Base-by-base conservation (phyloP, 345 rosid genomes). In the Eutrema yunnanense region DNA sequence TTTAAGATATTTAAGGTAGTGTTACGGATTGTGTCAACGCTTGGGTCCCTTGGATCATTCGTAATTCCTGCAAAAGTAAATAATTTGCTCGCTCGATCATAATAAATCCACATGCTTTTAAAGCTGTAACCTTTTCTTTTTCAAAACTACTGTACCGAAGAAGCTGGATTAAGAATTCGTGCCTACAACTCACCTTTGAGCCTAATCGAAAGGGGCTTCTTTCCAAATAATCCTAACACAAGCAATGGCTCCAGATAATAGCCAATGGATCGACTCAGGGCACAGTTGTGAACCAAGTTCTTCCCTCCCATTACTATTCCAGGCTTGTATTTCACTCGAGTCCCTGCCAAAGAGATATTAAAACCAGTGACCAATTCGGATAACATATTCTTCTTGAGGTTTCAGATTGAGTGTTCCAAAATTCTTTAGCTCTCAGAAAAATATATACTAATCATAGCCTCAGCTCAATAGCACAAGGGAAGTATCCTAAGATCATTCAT, bases 291-390 rank as follows among this genome's bases (percentile, higher is more conserved):
- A 63, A 83, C 86, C 65, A 84, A 74, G 55, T 85, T 76, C 71
- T 79, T 92, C 67, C 99, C 98, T 40, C 98, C 98, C 83, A 87
- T 80, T 57, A 92, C 78, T 32, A 75, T 82, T 72, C 99, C 99
- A 19, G 98, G 96, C 78, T 88, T 88, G 82, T 88, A 92, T 76
- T 79, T 84, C 36, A 92, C 62, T 57, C 67, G 78, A 3, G 89
- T 87, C 5, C 93, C 98, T 88, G 83, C 71, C 61, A 72, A n/a
- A 30, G 7, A 52, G 53, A 71, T 19, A 33, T 52, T 11, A 19
- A 19, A 19, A 19, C 22, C 22, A 19, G 41, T 7, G 54, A 34
- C 32, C 55, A 64, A 36, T 12, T 63, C 12, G 1, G 9, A 61
- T 11, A 33, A 8, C 56, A 56, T 12, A 6, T 42, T 19, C 16